phyloP scores from a whole-genome alignment of 139 green algal species.

The Raphidocelis subcapitata region DNA sequence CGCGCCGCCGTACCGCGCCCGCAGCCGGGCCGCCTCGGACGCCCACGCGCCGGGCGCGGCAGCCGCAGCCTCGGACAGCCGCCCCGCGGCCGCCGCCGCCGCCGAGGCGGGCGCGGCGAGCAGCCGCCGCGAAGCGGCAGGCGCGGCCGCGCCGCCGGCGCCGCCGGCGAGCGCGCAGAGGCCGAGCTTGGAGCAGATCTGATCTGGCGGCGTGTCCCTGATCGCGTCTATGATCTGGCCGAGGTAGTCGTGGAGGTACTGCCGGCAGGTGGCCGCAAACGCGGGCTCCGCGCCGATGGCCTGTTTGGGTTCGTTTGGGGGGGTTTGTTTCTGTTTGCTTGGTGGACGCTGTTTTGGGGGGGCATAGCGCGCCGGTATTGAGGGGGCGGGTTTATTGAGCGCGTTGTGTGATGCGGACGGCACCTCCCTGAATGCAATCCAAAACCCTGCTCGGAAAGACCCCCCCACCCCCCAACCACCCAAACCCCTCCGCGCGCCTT shows the following conservation, averaged over 20 bases:
- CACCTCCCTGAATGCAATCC: no score
- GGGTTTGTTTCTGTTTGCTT: constrained; percentile 38
- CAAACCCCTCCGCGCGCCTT: no score
- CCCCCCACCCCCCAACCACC: no score
- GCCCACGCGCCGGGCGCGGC: no score
- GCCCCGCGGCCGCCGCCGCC: background rate
- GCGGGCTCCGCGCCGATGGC: constrained; percentile 55
- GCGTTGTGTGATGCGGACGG: no score
- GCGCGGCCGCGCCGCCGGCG: constrained; percentile 21
- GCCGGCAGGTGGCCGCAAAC: constrained; percentile 66
- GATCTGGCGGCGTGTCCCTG: constrained; percentile 53
- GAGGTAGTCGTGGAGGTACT: constrained; percentile 72
- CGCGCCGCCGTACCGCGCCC: no score
- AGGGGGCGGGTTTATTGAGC: no score
- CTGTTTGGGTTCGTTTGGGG: constrained; percentile 79
- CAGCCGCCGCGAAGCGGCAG: background rate
- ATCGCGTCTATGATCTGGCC: constrained; percentile 70
- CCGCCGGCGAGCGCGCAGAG: constrained; percentile 42
- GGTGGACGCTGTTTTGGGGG: no score
- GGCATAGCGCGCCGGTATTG: no score
- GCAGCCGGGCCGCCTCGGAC: no score
- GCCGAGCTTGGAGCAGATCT: constrained; percentile 67
- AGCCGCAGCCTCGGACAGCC: no score
- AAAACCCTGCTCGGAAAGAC: no score
- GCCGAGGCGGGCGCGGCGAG: background rate